Conservation (phyloP, 148 eudicot species). For the Chenopodium suecicum region DNA sequence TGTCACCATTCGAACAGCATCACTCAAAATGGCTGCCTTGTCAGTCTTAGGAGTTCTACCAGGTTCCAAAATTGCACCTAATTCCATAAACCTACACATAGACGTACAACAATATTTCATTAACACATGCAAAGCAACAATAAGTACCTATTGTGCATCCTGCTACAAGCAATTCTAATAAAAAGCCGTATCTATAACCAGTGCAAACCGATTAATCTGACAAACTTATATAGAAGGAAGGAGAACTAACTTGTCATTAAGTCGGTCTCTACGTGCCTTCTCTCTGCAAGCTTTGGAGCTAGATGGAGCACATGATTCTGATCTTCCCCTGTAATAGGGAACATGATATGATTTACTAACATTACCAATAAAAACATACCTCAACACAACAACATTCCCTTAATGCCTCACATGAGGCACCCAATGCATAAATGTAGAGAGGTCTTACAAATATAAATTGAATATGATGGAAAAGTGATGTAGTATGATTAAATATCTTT, state of each 20-base stretch:
- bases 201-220: not conserved
- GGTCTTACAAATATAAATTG: not conserved
- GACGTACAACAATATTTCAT: slow-evolving; percentile 13
- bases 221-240: not conserved
- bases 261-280: slow-evolving; percentile 73
- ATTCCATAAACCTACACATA: slow-evolving; percentile 58
- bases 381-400: not conserved
- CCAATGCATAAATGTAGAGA: not conserved
- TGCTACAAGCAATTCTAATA: not conserved
- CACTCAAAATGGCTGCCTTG: slow-evolving; percentile 64
- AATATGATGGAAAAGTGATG: not conserved
- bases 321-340: slow-evolving; percentile 51
- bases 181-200: not conserved
- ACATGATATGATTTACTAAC: not conserved
- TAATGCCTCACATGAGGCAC: slow-evolving; percentile 7
- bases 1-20: slow-evolving; percentile 68
- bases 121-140: not conserved
- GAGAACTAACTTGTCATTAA: slow-evolving; percentile 63
- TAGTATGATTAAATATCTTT: not conserved
- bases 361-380: not conserved
- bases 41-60: slow-evolving; percentile 67
- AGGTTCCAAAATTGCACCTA: slow-evolving; percentile 66
- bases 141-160: not conserved
- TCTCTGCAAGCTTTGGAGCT: slow-evolving; percentile 86
- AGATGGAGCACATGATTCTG: slow-evolving; percentile 67